phyloP scores from a whole-genome alignment of 176 grass and related monocot genomes.

The Oryza meridionalis region DNA sequence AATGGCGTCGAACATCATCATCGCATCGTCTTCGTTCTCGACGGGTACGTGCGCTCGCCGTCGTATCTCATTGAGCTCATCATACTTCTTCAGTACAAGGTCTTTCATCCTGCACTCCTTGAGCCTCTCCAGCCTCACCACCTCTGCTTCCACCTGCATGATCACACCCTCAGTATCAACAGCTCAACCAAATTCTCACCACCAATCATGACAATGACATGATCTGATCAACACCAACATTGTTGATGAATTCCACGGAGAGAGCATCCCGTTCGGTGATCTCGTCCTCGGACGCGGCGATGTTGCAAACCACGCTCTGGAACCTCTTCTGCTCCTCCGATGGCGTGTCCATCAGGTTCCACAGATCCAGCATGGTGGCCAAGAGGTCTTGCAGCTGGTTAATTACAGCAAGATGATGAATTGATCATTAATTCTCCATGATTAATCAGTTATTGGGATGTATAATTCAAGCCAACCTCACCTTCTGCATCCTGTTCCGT shows the following conservation, averaged over 20 bases:
- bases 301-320: slow-evolving; percentile 82
- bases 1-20: slow-evolving; percentile 42
- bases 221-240: slow-evolving; percentile 37
- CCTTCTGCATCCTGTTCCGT: slow-evolving; percentile 63
- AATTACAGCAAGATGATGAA: not conserved
- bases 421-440: not conserved
- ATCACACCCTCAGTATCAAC: not conserved
- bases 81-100: slow-evolving; percentile 67
- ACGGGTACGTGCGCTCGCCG: slow-evolving; percentile 52
- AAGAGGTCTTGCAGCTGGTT: slow-evolving; percentile 79
- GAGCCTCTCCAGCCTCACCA: slow-evolving; percentile 74
- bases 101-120: slow-evolving; percentile 84
- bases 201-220: not conserved
- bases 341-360: slow-evolving; percentile 95
- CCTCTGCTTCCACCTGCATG: slow-evolving; percentile 72
- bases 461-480: not conserved
- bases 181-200: not conserved
- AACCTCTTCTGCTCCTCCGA: slow-evolving; percentile 84
- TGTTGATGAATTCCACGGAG: slow-evolving; percentile 55
- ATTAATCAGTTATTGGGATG: not conserved
- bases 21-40: slow-evolving; percentile 26
- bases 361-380: slow-evolving; percentile 79
- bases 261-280: slow-evolving; percentile 69
- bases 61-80: slow-evolving; percentile 73
- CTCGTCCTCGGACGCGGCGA: slow-evolving; percentile 91